phyloP scores from a whole-genome alignment of 768 basidiomycete species.

The Mycena floridula region DNA sequence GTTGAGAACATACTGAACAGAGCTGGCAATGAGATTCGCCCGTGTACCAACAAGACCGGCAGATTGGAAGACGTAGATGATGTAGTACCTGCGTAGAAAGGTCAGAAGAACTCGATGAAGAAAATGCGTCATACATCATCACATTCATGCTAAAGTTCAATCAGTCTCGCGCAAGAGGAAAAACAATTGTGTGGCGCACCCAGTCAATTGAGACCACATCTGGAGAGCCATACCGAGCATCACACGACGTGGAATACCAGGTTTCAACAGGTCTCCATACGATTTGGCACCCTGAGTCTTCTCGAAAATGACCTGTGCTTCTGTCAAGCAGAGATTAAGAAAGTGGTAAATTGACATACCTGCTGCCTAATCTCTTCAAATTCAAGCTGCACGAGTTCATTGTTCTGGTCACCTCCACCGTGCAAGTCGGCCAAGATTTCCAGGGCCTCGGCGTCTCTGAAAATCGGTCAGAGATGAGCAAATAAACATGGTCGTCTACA shows the following conservation, averaged over 20 bases:
- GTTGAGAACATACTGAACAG: slow-evolving; percentile 59
- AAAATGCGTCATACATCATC: slow-evolving; percentile 53
- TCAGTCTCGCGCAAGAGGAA: too few relatives aligned
- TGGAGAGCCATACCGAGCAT: slow-evolving; percentile 65
- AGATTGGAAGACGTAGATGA: slow-evolving; percentile 69
- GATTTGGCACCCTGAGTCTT: slow-evolving; percentile 67
- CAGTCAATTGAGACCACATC: slow-evolving; percentile 74
- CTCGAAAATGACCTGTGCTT: slow-evolving; percentile 43
- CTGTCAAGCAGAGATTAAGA: background rate
- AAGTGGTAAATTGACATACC: slow-evolving; percentile 6
- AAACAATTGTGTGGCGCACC: too few relatives aligned
- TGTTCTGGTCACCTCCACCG: slow-evolving; percentile 49
- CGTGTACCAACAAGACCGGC: slow-evolving; percentile 72
- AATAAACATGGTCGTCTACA: slow-evolving; percentile 3
- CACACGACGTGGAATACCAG: slow-evolving; percentile 64
- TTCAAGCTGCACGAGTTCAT: slow-evolving; percentile 63
- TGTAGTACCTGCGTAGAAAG: slow-evolving; percentile 40
- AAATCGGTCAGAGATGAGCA: background rate
- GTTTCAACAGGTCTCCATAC: slow-evolving; percentile 58
- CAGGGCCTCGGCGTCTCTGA: slow-evolving; percentile 51
- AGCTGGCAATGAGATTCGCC: slow-evolving; percentile 67
- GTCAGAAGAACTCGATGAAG: slow-evolving; percentile 1
- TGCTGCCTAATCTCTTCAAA: slow-evolving; percentile 61
- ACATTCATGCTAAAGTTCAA: too few relatives aligned
- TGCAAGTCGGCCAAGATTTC: slow-evolving; percentile 73